phyloP scores from a whole-genome alignment of 768 basidiomycete genomes.

The Galerina sulciceps region DNA sequence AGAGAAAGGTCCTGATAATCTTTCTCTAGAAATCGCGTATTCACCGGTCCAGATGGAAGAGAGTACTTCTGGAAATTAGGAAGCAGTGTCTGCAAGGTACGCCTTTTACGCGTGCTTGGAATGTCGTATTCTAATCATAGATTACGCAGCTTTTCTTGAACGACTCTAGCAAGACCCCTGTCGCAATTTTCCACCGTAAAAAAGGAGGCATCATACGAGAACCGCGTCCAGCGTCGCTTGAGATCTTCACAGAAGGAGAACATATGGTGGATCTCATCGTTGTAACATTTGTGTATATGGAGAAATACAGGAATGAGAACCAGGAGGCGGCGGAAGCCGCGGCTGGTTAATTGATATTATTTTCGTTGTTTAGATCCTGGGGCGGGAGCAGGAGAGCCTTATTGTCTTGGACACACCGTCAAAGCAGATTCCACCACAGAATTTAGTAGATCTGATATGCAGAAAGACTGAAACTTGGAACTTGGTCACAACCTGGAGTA shows the following conservation, averaged over 20 bases:
- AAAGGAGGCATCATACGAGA: background rate
- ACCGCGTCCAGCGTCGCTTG: slow-evolving; percentile 13
- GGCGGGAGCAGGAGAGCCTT: too few relatives aligned
- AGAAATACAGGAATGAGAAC: slow-evolving; percentile 13
- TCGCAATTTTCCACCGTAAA: slow-evolving; percentile 7
- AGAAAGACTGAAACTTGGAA: too few relatives aligned
- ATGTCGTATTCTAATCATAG: background rate
- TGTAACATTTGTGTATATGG: slow-evolving; percentile 18
- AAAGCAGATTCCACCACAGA: too few relatives aligned
- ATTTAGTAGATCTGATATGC: too few relatives aligned
- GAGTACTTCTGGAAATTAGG: slow-evolving; percentile 14
- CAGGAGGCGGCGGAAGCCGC: background rate
- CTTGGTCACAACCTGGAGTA: too few relatives aligned
- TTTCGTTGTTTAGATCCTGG: too few relatives aligned
- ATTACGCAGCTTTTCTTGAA: background rate
- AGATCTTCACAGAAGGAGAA: slow-evolving; percentile 12
- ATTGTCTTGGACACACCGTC: too few relatives aligned
- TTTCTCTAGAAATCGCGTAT: slow-evolving; percentile 31
- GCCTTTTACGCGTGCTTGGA: background rate
- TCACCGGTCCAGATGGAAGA: slow-evolving; percentile 32
- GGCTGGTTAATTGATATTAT: background rate
- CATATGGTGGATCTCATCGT: slow-evolving; percentile 20
- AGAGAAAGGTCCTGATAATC: background rate
- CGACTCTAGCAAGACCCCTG: background rate
- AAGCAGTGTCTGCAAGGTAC: slow-evolving; percentile 2